Base-by-base conservation (phyloP, 140 eudicot genomes). In the Ambrosia hybrid region DNA sequence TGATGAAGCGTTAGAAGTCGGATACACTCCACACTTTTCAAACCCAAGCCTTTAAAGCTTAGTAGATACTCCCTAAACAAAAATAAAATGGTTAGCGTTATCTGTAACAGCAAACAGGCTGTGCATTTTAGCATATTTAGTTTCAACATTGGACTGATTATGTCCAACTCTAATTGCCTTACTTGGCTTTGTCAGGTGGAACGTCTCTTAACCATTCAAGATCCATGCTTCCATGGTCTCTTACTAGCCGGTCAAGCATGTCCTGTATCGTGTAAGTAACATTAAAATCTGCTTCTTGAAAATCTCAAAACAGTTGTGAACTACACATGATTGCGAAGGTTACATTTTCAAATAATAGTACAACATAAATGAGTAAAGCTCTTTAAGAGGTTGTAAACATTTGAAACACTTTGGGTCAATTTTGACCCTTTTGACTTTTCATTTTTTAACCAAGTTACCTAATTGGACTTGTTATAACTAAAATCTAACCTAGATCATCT, bases 131-230 rank as follows among this genome's bases (percentile, higher is more conserved):
- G 30, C 55, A 66, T 53, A 48, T 13, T 67, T 39, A n/a, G 15
- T 13, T 57, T 63, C 56, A 51, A 64, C 69, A 46, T 46, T 10
- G 51, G 38, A 67, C 33, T 52, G 33, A 6, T 37, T n/a, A 13
- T 66, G 63, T 67, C 37, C 6, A 65, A 53, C 12, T 65, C 30
- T 12, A 39, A 59, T 58, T 52, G 13, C 68, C 91, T 86, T 83
- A 95, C 99, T 95, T 95, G 74, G 99, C 99, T 82, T 88, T 83
- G 79, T 91, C 99, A 6, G 99, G 99, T 34, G 97, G 99, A 68
- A 95, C 94, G 66, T 95, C 97, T 80, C 99, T 83, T 72, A 95
- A 81, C 99, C 99, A 95, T 83, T 95, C 99, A 71, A 95, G 88
- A 71, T 95, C 91, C 70, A 80, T 75, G 79, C 96, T 91, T 80